A percentile compares a stretch with the other conserved stretches of the same genome.
Evolutionary conservation across 2,329 filamentous ascomycete genomes (phyloP).

Genomic region (Xylaria arbuscula): DNA sequence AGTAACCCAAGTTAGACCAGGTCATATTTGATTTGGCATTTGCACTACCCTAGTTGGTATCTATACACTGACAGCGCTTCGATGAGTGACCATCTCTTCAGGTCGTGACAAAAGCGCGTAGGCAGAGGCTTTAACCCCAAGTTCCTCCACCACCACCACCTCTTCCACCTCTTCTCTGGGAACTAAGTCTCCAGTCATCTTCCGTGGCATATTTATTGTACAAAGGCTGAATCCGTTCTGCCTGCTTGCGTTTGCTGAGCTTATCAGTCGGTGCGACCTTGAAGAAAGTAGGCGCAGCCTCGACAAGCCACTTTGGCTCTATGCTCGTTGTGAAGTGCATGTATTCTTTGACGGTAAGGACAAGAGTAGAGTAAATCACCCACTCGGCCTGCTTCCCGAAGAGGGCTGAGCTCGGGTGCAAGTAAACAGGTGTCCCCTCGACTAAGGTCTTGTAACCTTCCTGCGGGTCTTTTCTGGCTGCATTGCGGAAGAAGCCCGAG

Average conservation of each 20-base stretch:
- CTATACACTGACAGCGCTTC: constrained; percentile 6
- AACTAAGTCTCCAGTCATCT: constrained; percentile 93
- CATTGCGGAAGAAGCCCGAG: constrained; percentile 94
- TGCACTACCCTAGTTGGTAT: neutral
- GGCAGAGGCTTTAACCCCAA: constrained; percentile 73
- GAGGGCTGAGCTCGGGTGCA: constrained; percentile 90
- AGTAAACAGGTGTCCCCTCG: constrained; percentile 92
- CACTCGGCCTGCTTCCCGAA: constrained; percentile 97
- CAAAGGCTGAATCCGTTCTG: constrained; percentile 93
- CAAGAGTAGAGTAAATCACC: constrained; percentile 91
- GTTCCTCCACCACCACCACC: constrained; percentile 89
- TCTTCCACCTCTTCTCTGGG: constrained; percentile 85
- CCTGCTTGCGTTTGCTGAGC: constrained; percentile 90
- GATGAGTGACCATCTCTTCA: neutral
- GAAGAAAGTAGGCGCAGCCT: constrained; percentile 98
- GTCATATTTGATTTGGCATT: neutral
- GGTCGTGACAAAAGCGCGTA: neutral
- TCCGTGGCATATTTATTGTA: constrained; percentile 93
- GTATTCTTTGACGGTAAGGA: constrained; percentile 96
- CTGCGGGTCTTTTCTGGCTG: constrained; percentile 92
- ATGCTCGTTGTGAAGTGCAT: constrained; percentile 96
- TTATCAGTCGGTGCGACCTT: constrained; percentile 91
- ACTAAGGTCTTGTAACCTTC: constrained; percentile 98
- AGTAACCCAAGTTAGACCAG: neutral
- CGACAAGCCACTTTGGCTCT: constrained; percentile 93